Evolutionary conservation across 179 eudicot genomes (phyloP).

Genomic region (Amaranthus tricolor): DNA sequence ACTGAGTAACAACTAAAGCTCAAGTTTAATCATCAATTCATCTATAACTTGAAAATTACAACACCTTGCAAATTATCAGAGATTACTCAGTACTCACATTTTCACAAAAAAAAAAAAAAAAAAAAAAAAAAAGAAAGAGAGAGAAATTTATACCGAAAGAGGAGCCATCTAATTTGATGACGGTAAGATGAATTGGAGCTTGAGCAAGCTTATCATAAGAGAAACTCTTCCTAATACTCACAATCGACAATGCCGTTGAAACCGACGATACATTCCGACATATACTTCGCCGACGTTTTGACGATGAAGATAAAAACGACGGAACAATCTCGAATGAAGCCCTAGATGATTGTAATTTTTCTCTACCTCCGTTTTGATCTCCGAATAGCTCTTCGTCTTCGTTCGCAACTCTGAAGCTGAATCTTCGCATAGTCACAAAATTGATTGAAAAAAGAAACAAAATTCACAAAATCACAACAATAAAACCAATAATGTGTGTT

Average conservation of each 20-base stretch:
- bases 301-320: neutral
- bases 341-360: constrained; percentile 22
- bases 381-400: constrained; percentile 19
- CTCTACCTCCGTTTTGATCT: constrained; percentile 15
- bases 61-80: neutral
- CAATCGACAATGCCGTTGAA: constrained; percentile 28
- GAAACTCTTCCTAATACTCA: constrained; percentile 41
- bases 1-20: neutral
- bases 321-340: constrained; percentile 15
- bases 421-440: constrained; percentile 25
- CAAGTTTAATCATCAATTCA: neutral
- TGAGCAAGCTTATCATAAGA: constrained; percentile 50
- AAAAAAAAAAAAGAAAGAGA: neutral
- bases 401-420: constrained; percentile 14
- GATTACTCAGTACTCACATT: neutral
- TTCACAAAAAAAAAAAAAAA: neutral
- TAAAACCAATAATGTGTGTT: neutral
- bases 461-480: neutral
- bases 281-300: constrained; percentile 27
- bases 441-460: no score
- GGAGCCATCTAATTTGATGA: constrained; percentile 70
- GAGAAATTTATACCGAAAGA: constrained; percentile 46
- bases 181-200: constrained; percentile 53
- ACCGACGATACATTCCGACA: constrained; percentile 32
- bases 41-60: neutral